phyloP scores from a whole-genome alignment of 495 filamentous ascomycete species.

The Lasiosphaeria hispida region DNA sequence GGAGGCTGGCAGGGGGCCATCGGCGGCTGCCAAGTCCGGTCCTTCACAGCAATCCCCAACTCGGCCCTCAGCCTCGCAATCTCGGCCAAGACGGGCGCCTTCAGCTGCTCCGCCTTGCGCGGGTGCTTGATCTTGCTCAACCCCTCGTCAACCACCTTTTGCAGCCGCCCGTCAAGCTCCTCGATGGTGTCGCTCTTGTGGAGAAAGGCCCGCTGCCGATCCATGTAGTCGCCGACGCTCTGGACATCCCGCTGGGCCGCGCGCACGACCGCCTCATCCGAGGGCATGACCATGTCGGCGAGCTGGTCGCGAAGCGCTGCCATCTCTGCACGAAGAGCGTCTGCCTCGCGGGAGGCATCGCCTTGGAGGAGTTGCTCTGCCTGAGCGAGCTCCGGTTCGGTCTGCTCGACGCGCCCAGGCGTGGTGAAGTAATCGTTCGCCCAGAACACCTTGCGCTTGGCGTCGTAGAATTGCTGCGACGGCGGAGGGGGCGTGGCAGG shows the following conservation, averaged over 20 bases:
- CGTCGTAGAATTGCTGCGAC: constrained; percentile 1
- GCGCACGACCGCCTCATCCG: not conserved
- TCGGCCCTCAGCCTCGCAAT: no score
- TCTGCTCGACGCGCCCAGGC: constrained; percentile 6
- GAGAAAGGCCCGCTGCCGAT: no score
- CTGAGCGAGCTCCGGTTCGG: constrained; percentile 1
- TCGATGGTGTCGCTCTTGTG: no score
- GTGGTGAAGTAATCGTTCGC: constrained; percentile 12
- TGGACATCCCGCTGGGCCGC: not conserved
- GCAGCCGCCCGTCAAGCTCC: no score
- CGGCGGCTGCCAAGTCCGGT: no score
- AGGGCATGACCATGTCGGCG: not conserved
- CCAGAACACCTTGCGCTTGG: constrained; percentile 11
- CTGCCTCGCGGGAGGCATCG: constrained; percentile 6
- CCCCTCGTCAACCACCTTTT: no score
- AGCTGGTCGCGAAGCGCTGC: constrained; percentile 3
- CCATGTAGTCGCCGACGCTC: no score
- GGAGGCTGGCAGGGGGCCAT: no score
- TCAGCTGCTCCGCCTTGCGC: constrained; percentile 5
- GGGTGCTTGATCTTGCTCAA: constrained; percentile 4
- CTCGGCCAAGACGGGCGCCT: constrained; percentile 1
- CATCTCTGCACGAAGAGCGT: not conserved
- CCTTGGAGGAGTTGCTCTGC: constrained; percentile 4
- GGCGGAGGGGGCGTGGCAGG: constrained; percentile 8
- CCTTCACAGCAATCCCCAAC: no score